Percentiles rank a stretch among this genome's conserved stretches.
Evolutionary conservation across 139 green algal species (phyloP).

Genomic region (Auxenochlorella protothecoides): DNA sequence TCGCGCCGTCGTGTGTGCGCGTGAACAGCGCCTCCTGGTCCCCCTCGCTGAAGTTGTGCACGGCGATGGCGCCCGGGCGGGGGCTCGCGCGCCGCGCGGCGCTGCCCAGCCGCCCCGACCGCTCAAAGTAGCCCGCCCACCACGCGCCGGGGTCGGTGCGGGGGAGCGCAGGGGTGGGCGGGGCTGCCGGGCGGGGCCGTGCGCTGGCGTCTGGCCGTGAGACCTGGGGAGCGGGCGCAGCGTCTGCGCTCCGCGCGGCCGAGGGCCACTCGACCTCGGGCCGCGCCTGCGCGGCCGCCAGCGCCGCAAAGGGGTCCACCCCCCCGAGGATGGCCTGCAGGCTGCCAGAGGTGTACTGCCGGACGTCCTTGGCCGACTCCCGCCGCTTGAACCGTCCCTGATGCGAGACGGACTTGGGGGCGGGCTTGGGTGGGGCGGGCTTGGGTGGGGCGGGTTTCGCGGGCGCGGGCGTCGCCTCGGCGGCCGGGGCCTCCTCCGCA

Average conservation of each 20-base stretch:
- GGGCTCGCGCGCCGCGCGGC: neutral
- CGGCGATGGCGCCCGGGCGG: constrained; percentile 14
- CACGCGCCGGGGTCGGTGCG: neutral
- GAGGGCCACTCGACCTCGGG: too few species aligned
- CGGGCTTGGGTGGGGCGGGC: constrained; percentile 1
- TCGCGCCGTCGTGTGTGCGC: constrained; percentile 44
- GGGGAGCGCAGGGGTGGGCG: too few species aligned
- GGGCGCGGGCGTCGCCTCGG: neutral
- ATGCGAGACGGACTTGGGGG: constrained; percentile 38
- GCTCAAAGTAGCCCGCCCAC: constrained; percentile 6
- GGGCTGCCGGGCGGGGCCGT: too few species aligned
- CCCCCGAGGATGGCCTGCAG: constrained; percentile 68
- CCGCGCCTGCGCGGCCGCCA: neutral
- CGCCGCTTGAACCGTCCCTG: constrained; percentile 53
- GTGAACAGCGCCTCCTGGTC: constrained; percentile 79
- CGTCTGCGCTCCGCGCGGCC: too few species aligned
- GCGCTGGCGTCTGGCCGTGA: too few species aligned
- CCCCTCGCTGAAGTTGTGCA: constrained; percentile 64
- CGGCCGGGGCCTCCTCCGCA: neutral
- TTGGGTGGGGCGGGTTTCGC: neutral
- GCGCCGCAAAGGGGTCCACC: constrained; percentile 22
- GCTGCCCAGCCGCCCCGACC: constrained; percentile 4
- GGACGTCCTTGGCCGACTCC: constrained; percentile 56
- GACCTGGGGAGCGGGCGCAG: too few species aligned
- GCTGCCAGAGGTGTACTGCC: constrained; percentile 57